Base-by-base conservation (phyloP, 1,139 yeast genomes). In the Geotrichum histeridarum region DNA sequence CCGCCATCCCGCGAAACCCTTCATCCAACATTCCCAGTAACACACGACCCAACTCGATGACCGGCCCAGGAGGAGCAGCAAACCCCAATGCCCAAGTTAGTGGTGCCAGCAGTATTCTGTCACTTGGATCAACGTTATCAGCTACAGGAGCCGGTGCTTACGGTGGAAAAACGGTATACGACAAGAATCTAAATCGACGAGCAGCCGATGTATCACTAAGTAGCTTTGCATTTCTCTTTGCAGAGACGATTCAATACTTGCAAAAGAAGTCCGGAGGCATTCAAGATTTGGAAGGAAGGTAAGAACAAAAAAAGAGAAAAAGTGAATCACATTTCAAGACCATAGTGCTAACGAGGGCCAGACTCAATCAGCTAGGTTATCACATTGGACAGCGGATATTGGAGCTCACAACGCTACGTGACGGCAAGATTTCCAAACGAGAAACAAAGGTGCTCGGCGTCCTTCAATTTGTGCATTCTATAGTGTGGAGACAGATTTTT, bases 401-500 rank as follows among this genome's bases (percentile, higher is more conserved):
- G 35, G 91, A 85, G 63, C 67, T 84, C 59, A 71, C 79, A 8
- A 77, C 82, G 31, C 68, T 82, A 44, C 72, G 89, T 57, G 82
- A 79, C 59, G 88, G 93, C n/a, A 85, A 84, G 63, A 71, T 74
- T 46, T 80, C 85, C 32, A 82, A 81, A 62, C 75, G 99, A 63
- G 95, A 88, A 63, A 79, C 81, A 31, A 81, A 78, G 59, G 77
- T 90, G 1, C 76, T 93, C 30, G 96, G 90, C 50, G 79, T 89
- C 18, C 72, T 93, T 53, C 96, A 91, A 64, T 89, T 87, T 67
- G 81, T 93, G 11, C 93, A 89, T 63, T 82, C 91, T 0, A 77
- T 82, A 0, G 77, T 94, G 42, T 93, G 99, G 99, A 79, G 77
- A 58, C 76, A 85, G 14, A 70, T 91, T 18, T 93, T 93, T 71